Base-by-base conservation (phyloP, 495 filamentous ascomycete genomes). In the Penicillium arizonense region DNA sequence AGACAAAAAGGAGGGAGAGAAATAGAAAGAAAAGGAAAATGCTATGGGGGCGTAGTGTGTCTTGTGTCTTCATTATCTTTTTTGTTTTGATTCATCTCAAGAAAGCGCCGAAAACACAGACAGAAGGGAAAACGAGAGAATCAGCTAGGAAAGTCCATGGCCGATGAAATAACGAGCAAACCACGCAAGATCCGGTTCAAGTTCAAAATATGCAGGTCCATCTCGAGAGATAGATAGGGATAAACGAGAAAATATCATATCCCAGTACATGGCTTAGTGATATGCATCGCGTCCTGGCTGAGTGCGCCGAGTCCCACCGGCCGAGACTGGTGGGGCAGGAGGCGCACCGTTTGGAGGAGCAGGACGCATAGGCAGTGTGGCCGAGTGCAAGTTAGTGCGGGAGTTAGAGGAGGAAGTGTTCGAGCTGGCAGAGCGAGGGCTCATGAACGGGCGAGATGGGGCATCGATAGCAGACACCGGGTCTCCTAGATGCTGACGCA, bases 331-430 rank as follows among this genome's bases (percentile, higher is more conserved):
- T 5, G 76, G 67, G 30, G 71, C 56, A 16, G 76, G 72, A 16
- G 74, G 62, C 5, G 72, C 65, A 14, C 72, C 76, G 26, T 47
- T 67, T 9, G 76, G 72, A 18, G 76, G 76, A 13, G 69, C 68
- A 5, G 70, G 62, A 21, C 75, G 74, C 23, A 77, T 67, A 3
- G 78, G 77, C 42, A 80, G 43, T 2, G 73, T 61, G 3, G 68
- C 61, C 14, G 64, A 64, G 57, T 71, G 70, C 53, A 72, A 49
- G 30, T 68, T 73, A 24, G 69, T 65, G 36, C 69, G 64, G 5
- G 69, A 62, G 18, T 67, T 69, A 7, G 61, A 59, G 40, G 28
- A 30, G 28, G 28, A 30, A 30, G 72, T 76, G 50, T 70, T 59
- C 12, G 72, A 73, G 53, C 71, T 75, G 28, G 61, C 62, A 34